Conservation (phyloP, 768 basidiomycete species). For the Leccinum pellstonianum region DNA sequence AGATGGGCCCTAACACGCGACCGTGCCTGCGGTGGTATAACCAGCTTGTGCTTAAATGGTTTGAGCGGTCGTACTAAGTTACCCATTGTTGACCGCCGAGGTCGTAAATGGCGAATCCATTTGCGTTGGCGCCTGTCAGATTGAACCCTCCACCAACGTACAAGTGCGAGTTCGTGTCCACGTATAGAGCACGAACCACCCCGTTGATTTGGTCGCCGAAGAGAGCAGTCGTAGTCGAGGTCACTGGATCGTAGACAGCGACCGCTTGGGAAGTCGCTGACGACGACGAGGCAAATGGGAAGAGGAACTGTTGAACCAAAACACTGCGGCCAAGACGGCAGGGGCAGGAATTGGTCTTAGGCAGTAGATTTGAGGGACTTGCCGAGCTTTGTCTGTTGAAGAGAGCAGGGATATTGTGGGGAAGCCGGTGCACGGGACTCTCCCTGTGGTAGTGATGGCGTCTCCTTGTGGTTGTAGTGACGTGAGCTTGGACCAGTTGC, state of each 20-base stretch:
- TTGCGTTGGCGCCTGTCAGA: conserved; percentile 50
- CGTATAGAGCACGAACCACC: conserved; percentile 71
- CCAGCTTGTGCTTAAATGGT: conserved; percentile 57
- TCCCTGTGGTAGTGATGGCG: conserved; percentile 40
- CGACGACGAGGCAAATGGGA: conserved; percentile 43
- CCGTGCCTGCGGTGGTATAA: conserved; percentile 59
- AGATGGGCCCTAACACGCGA: conserved; percentile 72
- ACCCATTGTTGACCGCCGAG: conserved; percentile 65
- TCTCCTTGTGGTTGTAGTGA: conserved; percentile 33
- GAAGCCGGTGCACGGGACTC: conserved; percentile 45
- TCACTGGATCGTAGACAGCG: conserved; percentile 65
- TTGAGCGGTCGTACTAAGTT: conserved; percentile 43
- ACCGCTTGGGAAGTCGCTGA: conserved; percentile 50
- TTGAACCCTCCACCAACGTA: conserved; percentile 88
- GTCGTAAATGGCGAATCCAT: conserved; percentile 81
- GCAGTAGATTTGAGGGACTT: conserved; percentile 50
- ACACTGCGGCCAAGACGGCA: conserved; percentile 82
- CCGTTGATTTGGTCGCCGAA: conserved; percentile 69
- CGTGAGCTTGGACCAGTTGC: conserved; percentile 35
- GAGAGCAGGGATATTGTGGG: conserved; percentile 43
- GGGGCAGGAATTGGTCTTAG: conserved; percentile 60
- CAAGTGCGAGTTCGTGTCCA: conserved; percentile 57
- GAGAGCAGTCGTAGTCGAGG: conserved; percentile 51
- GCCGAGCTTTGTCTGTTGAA: conserved; percentile 51
- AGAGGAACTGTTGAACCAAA: conserved; percentile 82